phyloP scores from a whole-genome alignment of 1,284 basidiomycete species.

The Papiliotrema laurentii region DNA sequence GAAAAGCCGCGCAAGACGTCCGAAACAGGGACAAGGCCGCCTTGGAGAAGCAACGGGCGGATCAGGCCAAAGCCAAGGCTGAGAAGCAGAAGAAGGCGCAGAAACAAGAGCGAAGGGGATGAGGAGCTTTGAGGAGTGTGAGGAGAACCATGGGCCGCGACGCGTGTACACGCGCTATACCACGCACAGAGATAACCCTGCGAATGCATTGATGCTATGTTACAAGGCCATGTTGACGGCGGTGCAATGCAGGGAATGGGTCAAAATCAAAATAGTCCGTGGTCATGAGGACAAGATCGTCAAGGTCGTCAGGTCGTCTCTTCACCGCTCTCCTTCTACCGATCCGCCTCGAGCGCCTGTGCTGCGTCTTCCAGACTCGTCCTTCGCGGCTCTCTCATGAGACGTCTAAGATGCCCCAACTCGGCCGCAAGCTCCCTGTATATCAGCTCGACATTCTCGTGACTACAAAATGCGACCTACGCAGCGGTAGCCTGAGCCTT shows the following conservation, averaged over 20 bases:
- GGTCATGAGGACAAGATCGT: too few relatives aligned
- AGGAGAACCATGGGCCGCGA: too few relatives aligned
- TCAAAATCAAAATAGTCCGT: too few relatives aligned
- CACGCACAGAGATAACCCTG: too few relatives aligned
- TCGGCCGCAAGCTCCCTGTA: conserved; percentile 32
- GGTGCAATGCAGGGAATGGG: too few relatives aligned
- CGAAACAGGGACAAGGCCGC: conserved; percentile 43
- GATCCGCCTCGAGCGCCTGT: not conserved
- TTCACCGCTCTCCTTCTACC: too few relatives aligned
- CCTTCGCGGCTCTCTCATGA: conserved; percentile 18
- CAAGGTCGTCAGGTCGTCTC: too few relatives aligned
- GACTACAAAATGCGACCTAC: conserved; percentile 16
- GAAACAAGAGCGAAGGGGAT: conserved; percentile 42
- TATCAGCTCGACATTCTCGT: not conserved
- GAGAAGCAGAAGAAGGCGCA: conserved; percentile 48
- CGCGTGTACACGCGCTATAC: not conserved
- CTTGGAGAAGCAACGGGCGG: conserved; percentile 46
- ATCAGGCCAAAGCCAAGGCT: conserved; percentile 45
- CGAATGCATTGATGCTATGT: too few relatives aligned
- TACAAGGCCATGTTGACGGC: too few relatives aligned
- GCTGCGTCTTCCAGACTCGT: conserved; percentile 1
- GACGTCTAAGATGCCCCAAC: conserved; percentile 24
- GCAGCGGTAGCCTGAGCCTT: conserved; percentile 23
- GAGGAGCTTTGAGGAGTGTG: not conserved
- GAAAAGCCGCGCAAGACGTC: conserved; percentile 28